Evolutionary conservation across 2,329 filamentous ascomycete genomes (phyloP).

Genomic region (Fusarium miscanthi): DNA sequence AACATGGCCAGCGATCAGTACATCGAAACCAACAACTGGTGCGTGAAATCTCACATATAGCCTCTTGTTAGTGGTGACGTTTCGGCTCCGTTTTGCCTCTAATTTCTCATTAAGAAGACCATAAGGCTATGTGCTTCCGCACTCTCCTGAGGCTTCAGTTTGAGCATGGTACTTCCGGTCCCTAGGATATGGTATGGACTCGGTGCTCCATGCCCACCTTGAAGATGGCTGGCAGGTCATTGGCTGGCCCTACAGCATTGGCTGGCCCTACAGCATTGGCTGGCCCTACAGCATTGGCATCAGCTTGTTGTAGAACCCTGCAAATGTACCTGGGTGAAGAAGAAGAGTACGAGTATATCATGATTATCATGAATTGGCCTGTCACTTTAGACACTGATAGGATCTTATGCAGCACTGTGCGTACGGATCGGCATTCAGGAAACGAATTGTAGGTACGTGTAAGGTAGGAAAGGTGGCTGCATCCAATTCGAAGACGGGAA

Average conservation of each 20-base stretch:
- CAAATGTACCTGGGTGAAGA: neutral
- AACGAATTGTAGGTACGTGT: neutral
- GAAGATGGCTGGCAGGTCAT: constrained; percentile 7
- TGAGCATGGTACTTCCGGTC: neutral
- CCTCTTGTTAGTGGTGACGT: neutral
- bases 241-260: constrained; percentile 38
- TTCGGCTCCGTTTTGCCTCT: neutral
- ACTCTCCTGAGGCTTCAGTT: neutral
- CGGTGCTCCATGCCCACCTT: constrained; percentile 14
- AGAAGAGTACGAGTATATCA: neutral
- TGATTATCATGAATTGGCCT: constrained; percentile 19
- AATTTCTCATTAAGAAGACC: neutral
- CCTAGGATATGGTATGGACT: neutral
- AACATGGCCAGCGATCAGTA: neutral
- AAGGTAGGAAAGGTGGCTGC: neutral
- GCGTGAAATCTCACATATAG: neutral
- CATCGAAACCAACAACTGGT: neutral
- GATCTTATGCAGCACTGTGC: neutral
- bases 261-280: too few species aligned
- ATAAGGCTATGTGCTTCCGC: neutral
- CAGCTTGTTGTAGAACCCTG: constrained; percentile 19
- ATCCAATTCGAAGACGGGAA: neutral
- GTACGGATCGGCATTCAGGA: neutral
- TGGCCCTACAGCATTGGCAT: constrained; percentile 37
- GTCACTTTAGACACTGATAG: neutral